Conservation (phyloP, 176 grass and related monocot species). For the Carex parvula region DNA sequence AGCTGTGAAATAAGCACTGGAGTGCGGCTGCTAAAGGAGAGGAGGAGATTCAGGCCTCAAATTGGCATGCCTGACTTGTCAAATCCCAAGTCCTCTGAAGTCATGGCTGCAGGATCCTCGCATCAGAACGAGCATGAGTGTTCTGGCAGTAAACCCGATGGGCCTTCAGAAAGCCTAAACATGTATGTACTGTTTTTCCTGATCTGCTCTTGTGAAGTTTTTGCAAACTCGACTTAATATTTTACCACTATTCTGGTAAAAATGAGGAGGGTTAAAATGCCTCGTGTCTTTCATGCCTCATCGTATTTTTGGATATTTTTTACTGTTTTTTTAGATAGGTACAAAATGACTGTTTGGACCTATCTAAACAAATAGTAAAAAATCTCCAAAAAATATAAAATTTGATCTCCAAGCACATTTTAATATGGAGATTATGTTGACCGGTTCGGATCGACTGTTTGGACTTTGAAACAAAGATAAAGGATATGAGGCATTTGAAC, state of each 20-base stretch:
- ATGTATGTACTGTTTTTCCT: slow-evolving; percentile 12
- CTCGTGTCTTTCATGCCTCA: no score
- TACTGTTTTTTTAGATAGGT: no score
- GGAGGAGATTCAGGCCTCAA: slow-evolving; percentile 21
- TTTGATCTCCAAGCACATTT: no score
- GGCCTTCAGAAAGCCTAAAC: slow-evolving; percentile 9
- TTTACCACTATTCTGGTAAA: not conserved
- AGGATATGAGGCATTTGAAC: no score
- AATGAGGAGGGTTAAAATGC: no score
- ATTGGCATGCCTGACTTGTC: slow-evolving; percentile 27
- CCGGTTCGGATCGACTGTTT: no score
- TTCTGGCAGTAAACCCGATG: slow-evolving; percentile 4
- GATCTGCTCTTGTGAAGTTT: not conserved
- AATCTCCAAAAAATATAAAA: no score
- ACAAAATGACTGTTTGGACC: no score
- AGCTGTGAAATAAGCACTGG: slow-evolving; percentile 19
- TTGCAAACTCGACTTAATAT: not conserved
- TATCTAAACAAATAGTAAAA: no score
- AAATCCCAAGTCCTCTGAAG: slow-evolving; percentile 3
- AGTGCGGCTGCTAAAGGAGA: slow-evolving; percentile 19
- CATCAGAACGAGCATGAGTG: slow-evolving; percentile 11
- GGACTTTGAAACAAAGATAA: no score
- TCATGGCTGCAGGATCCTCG: not conserved
- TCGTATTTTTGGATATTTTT: no score
- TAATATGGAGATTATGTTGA: no score